Conservation (phyloP, 139 green algal species). For the Chlorella sp. region DNA sequence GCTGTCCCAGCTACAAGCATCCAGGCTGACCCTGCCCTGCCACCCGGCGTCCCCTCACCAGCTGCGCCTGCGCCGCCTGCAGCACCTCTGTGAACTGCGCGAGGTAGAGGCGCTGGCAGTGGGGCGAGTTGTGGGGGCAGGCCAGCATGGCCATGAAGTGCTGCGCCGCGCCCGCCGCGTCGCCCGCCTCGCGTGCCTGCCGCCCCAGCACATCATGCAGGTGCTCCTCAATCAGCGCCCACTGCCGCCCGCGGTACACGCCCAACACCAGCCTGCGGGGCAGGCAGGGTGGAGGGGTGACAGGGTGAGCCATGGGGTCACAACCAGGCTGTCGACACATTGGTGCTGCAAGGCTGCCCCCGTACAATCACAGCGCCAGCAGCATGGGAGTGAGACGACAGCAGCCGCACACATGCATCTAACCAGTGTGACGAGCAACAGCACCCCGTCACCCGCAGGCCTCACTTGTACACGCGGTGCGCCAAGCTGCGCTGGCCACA, state of each 20-base stretch:
- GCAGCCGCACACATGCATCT: no score
- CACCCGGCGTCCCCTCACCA: no score
- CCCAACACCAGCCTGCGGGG: constrained; percentile 67
- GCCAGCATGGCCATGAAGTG: constrained; percentile 79
- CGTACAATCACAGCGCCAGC: no score
- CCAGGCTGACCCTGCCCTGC: no score
- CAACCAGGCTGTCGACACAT: no score
- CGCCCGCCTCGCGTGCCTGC: constrained; percentile 60
- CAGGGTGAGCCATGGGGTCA: not conserved
- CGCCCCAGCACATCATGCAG: constrained; percentile 86
- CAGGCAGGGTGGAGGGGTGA: not conserved
- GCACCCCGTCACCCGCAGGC: no score
- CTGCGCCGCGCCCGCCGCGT: constrained; percentile 56
- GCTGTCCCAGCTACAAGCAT: no score
- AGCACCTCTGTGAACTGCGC: constrained; percentile 73
- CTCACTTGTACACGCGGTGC: constrained; percentile 75
- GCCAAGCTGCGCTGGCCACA: constrained; percentile 70
- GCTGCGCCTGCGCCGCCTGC: constrained; percentile 12
- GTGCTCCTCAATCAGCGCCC: constrained; percentile 91
- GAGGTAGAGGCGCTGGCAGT: constrained; percentile 81
- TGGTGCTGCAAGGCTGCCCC: no score
- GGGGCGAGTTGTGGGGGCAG: constrained; percentile 49
- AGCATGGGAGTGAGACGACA: no score
- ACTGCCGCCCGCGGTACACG: constrained; percentile 75
- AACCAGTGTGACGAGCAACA: no score